phyloP scores from a whole-genome alignment of 2,329 filamentous ascomycete species.

The Botrytis deweyae region DNA sequence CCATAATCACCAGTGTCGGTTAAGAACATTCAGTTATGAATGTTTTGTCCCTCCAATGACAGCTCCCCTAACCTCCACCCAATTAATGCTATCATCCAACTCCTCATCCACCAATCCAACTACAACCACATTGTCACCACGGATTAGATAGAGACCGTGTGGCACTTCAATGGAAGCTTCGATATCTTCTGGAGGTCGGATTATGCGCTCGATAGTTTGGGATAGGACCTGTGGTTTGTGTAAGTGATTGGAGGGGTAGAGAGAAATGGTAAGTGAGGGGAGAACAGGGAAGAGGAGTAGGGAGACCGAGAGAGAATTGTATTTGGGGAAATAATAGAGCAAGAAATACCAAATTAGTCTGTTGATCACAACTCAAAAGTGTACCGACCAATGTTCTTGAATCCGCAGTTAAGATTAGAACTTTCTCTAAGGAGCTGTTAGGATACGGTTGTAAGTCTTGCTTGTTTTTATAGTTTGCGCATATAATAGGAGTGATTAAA shows the following conservation, averaged over 20 bases:
- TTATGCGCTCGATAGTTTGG: constrained; percentile 83
- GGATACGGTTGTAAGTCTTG: constrained; percentile 39
- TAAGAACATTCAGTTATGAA: constrained; percentile 40
- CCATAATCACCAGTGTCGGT: neutral
- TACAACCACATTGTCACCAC: constrained; percentile 91
- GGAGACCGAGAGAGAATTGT: no score
- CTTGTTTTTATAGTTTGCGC: neutral
- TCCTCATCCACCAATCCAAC: constrained; percentile 88
- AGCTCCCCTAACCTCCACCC: constrained; percentile 83
- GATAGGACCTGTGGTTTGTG: constrained; percentile 63
- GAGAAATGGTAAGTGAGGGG: neutral
- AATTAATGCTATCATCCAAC: constrained; percentile 87
- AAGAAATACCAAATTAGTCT: constrained; percentile 72
- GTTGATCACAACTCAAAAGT: constrained; percentile 82
- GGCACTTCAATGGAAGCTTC: constrained; percentile 78
- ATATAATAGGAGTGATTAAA: neutral
- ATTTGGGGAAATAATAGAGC: no score
- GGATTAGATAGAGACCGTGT: constrained; percentile 85
- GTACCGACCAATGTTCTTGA: constrained; percentile 82
- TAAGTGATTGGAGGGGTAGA: constrained; percentile 5
- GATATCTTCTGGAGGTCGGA: constrained; percentile 78
- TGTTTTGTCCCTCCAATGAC: constrained; percentile 86
- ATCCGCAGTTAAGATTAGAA: constrained; percentile 88
- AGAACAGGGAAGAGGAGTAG: no score
- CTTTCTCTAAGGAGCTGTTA: constrained; percentile 67